Percentiles rank a stretch among this genome's conserved stretches.
These are phyloP conservation scores for Termitomyces sp. DNA, from an alignment of 1,284 basidiomycete species.

Conservation along the genomic window DNA sequence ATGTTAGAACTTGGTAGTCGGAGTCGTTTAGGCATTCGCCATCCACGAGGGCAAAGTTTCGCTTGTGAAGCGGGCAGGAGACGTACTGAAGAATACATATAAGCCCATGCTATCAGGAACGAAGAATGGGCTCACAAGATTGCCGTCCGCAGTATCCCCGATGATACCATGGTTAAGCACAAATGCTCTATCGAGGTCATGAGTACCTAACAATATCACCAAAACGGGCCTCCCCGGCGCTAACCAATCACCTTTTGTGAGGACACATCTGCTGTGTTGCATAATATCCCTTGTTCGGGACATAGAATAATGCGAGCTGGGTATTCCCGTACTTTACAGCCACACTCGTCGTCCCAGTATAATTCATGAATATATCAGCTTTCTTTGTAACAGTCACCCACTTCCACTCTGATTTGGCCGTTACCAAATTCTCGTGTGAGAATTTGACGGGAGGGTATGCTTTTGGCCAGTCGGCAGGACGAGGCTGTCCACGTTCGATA, in stretches of 20 bases:
- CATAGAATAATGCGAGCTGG: constrained; percentile 57
- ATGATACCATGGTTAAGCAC: constrained; percentile 69
- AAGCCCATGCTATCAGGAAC: background rate
- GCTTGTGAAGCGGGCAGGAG: constrained; percentile 67
- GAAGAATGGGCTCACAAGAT: constrained; percentile 11
- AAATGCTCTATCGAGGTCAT: constrained; percentile 44
- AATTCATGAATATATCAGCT: constrained; percentile 49
- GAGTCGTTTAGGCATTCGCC: constrained; percentile 56
- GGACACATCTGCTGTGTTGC: constrained; percentile 63
- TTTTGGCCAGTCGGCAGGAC: constrained; percentile 71
- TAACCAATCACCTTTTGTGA: constrained; percentile 9
- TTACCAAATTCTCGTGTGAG: constrained; percentile 30
- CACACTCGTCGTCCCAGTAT: constrained; percentile 44
- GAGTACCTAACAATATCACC: background rate
- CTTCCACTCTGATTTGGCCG: constrained; percentile 51
- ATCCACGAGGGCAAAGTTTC: constrained; percentile 63
- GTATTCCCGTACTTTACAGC: constrained; percentile 70
- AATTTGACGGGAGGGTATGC: constrained; percentile 47
- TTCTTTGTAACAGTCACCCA: constrained; percentile 54
- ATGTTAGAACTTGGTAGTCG: constrained; percentile 62
- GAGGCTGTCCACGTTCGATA: constrained; percentile 57
- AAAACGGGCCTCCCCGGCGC: no score
- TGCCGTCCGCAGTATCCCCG: constrained; percentile 53
- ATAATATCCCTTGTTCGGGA: constrained; percentile 46
- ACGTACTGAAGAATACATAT: constrained; percentile 26